Evolutionary conservation across 148 eudicot species (phyloP), one percentile per base, ranked within the genome.

Genomic region (Linanthus parryae): DNA sequence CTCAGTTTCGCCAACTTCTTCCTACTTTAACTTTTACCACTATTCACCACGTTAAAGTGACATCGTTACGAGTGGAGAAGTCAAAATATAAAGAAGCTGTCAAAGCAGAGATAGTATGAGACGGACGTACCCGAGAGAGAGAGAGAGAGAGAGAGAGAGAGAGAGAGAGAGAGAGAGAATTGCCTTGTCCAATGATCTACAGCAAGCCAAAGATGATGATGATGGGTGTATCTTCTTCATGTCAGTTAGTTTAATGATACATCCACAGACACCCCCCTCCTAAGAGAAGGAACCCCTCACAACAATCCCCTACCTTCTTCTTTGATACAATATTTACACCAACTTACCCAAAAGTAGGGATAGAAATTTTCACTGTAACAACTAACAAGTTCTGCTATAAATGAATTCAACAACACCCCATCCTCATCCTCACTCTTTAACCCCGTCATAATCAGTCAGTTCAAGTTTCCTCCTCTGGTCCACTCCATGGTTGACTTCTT

Each of bases 401-500:
- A 15, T 25, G 17, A 56, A 49, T 44, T 40, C 49, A 63, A 48
- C 75, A 49, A 40, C 48, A 49, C 35, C 51, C n/a, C n/a, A n/a
- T n/a, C n/a, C n/a, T n/a, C n/a, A n/a, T n/a, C n/a, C n/a, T n/a
- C n/a, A n/a, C n/a, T n/a, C n/a, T n/a, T n/a, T n/a, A n/a, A n/a
- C n/a, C 13, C 21, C 5, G 34, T 23, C 28, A 26, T 40, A 40
- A 40, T 10, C 26, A 19, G 22, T 62, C 51, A 68, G 28, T 28
- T 44, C 41, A 59, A 42, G 78, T 80, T 66, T 46, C 71, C 73
- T 30, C 63, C 73, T 51, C 77, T 47, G 50, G 54, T 73, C 80
- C 75, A 76, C 28, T 76, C 84, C 70, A 64, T 54, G 7, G n/a
- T n/a, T n/a, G n/a, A n/a, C 64, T 77, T 74, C 52, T 80, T 69